These are phyloP conservation scores for Carex kokanica DNA, from an alignment of 176 grass and related monocot genomes.

Conservation along the genomic window DNA sequence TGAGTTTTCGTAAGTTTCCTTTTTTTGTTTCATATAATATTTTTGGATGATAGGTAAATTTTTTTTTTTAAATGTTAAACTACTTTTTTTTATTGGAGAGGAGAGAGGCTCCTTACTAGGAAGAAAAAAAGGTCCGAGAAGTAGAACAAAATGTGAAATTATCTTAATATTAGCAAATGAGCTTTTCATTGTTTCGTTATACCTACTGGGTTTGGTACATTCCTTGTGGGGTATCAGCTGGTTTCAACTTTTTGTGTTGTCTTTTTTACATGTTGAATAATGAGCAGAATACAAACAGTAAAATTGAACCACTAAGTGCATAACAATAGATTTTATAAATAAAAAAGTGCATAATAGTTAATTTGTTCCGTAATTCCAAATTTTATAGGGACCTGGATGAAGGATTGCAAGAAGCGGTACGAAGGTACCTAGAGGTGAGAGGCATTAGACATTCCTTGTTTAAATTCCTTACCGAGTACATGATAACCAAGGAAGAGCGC, in stretches of 20 bases:
- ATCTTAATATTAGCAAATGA: background rate
- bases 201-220: background rate
- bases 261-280: background rate
- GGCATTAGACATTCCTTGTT: constrained; percentile 60
- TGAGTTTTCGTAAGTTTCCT: constrained; percentile 72
- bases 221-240: background rate
- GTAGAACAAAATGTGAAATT: background rate
- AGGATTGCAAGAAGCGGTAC: constrained; percentile 66
- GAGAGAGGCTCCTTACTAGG: background rate
- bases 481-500: constrained; percentile 83
- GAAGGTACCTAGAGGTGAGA: constrained; percentile 73
- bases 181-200: background rate
- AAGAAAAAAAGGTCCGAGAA: background rate
- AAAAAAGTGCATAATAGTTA: no score
- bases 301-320: background rate
- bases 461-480: constrained; percentile 69
- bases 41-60: background rate
- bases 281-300: constrained; percentile 1
- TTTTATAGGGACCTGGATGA: constrained; percentile 61
- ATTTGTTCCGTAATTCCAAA: constrained; percentile 9
- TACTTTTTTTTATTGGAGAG: background rate
- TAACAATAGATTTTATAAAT: background rate
- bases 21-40: constrained; percentile 14
- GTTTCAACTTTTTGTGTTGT: constrained; percentile 13
- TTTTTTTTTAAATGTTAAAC: background rate